Percentiles rank a stretch among this genome's conserved stretches.
Evolutionary conservation across 176 grass and related monocot species (phyloP).

Genomic region (Carex scoparia): DNA sequence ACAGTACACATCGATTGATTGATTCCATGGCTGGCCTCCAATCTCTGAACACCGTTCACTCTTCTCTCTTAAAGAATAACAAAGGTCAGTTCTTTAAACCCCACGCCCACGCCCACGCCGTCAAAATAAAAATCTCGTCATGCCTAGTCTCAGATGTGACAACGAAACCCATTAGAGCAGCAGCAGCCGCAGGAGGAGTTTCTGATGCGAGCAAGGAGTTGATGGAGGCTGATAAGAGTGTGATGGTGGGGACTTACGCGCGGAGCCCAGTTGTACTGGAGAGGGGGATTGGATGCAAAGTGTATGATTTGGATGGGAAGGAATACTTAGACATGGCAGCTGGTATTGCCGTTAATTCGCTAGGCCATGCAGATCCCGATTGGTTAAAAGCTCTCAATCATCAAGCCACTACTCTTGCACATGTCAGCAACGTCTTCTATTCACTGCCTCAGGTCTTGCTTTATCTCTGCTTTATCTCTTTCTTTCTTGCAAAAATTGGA

Average conservation of each 20-base stretch:
- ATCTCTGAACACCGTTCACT: neutral
- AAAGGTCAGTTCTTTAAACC: neutral
- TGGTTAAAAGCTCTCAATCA: conserved; percentile 28
- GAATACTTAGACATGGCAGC: conserved; percentile 90
- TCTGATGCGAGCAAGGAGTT: conserved; percentile 38
- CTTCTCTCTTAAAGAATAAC: neutral
- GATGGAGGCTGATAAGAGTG: conserved; percentile 53
- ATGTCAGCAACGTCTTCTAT: conserved; percentile 80
- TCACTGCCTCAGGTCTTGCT: conserved; percentile 43
- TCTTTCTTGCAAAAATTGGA: too few relatives aligned
- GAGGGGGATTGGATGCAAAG: conserved; percentile 59
- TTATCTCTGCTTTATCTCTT: too few relatives aligned
- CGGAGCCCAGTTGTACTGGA: conserved; percentile 57
- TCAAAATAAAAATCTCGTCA: neutral
- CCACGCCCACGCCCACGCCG: neutral
- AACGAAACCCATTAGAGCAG: neutral
- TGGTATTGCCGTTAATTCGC: conserved; percentile 74
- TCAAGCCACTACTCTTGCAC: conserved; percentile 43
- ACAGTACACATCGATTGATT: neutral
- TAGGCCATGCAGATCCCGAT: conserved; percentile 66
- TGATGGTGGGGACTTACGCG: conserved; percentile 71
- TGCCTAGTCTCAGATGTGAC: conserved; percentile 5
- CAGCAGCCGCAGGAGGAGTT: neutral
- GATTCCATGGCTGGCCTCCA: conserved; percentile 10
- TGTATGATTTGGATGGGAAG: conserved; percentile 67